A percentile compares a stretch with the other conserved stretches of the same genome.
These are phyloP conservation scores for Tetracentron sinense DNA, from an alignment of 164 flowering plant genomes.

Conservation along the genomic window DNA sequence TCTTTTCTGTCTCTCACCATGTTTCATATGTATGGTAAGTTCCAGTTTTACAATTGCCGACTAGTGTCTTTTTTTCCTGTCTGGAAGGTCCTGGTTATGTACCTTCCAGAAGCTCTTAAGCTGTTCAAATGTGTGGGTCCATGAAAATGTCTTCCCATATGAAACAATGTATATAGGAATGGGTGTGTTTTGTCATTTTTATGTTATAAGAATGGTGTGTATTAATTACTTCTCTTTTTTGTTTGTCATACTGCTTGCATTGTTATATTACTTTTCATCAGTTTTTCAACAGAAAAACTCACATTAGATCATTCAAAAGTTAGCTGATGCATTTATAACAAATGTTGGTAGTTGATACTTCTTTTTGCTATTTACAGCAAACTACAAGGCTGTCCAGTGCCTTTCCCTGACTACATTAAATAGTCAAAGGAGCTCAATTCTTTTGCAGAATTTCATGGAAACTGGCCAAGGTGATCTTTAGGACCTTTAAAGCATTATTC, in stretches of 20 bases:
- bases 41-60: slow-evolving; percentile 6
- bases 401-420: slow-evolving; percentile 75
- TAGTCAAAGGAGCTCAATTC: slow-evolving; percentile 70
- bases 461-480: slow-evolving; percentile 65
- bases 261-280: too few species aligned
- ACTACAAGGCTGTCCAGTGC: slow-evolving; percentile 87
- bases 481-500: background rate
- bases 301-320: too few species aligned
- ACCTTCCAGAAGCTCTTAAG: background rate
- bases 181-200: too few species aligned
- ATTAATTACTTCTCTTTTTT: too few species aligned
- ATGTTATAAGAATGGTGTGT: too few species aligned
- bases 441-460: slow-evolving; percentile 66
- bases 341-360: background rate
- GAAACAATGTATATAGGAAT: too few species aligned
- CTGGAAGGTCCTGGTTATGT: background rate
- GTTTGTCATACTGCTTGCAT: too few species aligned
- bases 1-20: slow-evolving; percentile 77
- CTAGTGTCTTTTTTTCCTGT: background rate
- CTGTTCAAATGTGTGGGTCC: background rate
- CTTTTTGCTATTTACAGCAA: slow-evolving; percentile 42
- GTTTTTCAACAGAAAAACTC: background rate
- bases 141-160: background rate
- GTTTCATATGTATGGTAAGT: slow-evolving; percentile 97
- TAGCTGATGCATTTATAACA: background rate